phyloP scores from a whole-genome alignment of 495 filamentous ascomycete genomes.

The Usnea hakonensis region DNA sequence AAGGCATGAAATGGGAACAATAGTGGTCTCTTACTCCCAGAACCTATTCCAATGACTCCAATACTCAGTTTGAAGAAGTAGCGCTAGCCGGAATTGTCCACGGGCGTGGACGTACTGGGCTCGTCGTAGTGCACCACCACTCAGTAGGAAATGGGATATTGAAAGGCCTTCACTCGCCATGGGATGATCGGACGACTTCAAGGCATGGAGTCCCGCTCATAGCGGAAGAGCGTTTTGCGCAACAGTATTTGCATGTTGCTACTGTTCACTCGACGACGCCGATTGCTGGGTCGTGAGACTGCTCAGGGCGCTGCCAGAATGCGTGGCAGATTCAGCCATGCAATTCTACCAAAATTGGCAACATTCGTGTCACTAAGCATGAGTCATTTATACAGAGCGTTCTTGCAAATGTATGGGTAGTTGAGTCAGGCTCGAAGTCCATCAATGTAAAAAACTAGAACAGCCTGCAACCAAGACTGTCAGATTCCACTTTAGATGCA shows the following conservation, averaged over 20 bases:
- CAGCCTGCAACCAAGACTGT: neutral
- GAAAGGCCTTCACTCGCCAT: conserved; percentile 40
- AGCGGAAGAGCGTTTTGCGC: conserved; percentile 29
- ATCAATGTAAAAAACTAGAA: neutral
- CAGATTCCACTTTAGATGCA: too few species aligned
- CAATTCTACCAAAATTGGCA: neutral
- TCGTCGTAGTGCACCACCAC: conserved; percentile 40
- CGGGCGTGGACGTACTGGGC: conserved; percentile 53
- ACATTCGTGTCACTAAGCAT: neutral
- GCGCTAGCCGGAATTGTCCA: too few species aligned
- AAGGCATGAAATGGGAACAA: too few species aligned
- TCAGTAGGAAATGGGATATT: conserved; percentile 28
- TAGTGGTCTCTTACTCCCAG: too few species aligned
- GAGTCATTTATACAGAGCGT: neutral
- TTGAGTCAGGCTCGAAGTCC: neutral
- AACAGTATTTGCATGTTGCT: neutral
- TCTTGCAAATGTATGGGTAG: neutral
- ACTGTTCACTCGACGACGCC: neutral
- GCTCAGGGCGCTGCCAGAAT: neutral
- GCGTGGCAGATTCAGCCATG: neutral
- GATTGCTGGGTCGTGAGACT: neutral
- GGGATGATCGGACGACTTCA: conserved; percentile 42
- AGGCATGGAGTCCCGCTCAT: conserved; percentile 36
- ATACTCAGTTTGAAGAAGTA: too few species aligned
- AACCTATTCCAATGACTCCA: too few species aligned